Conservation (phyloP, 2,329 filamentous ascomycete species). For the Apiospora malaysiana region DNA sequence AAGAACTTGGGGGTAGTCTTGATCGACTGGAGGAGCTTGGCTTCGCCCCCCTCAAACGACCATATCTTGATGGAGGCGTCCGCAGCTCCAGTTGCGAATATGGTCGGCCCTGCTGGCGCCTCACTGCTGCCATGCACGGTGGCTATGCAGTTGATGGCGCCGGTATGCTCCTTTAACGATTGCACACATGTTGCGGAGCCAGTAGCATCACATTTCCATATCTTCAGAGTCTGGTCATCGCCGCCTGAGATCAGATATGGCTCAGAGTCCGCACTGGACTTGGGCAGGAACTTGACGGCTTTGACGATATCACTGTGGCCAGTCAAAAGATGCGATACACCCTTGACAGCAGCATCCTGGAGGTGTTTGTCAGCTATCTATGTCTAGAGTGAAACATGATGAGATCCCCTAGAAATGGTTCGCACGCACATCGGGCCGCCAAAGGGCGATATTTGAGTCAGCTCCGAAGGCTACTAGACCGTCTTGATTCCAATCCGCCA, state of each 20-base stretch:
- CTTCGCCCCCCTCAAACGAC: conserved; percentile 60
- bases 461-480: conserved; percentile 87
- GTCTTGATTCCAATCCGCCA: conserved; percentile 83
- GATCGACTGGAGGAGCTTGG: conserved; percentile 71
- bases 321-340: conserved; percentile 70
- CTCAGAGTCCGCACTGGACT: conserved; percentile 49
- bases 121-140: conserved; percentile 42
- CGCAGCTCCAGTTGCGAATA: conserved; percentile 78
- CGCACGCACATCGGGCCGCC: conserved; percentile 76
- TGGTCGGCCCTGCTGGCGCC: conserved; percentile 36
- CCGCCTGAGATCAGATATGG: conserved; percentile 78
- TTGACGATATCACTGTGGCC: conserved; percentile 85
- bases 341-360: conserved; percentile 50
- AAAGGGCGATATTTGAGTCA: conserved; percentile 86
- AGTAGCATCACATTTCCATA: conserved; percentile 63
- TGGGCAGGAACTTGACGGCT: conserved; percentile 77
- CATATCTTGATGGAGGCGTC: conserved; percentile 78
- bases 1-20: conserved; percentile 79
- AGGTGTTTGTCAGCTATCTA: conserved; percentile 4
- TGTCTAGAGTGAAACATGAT: not conserved
- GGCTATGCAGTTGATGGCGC: conserved; percentile 74
- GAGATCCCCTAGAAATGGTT: not conserved
- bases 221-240: conserved; percentile 76
- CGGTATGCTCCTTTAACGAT: conserved; percentile 70
- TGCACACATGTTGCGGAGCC: conserved; percentile 46